Evolutionary conservation across 2,329 filamentous ascomycete species (phyloP).

Genomic region (Stagonosporopsis vannaccii): DNA sequence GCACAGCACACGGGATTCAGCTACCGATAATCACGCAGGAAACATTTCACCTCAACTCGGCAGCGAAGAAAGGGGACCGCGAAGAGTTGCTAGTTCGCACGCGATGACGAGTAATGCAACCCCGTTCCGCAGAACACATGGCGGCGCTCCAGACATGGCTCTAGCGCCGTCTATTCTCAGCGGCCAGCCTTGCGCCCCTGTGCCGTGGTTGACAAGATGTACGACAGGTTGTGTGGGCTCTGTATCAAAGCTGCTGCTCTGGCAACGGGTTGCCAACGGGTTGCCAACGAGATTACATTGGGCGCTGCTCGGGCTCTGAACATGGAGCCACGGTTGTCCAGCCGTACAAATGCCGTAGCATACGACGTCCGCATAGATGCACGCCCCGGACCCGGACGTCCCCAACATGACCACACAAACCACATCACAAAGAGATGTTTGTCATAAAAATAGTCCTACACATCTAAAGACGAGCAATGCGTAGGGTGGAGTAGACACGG

Average conservation of each 20-base stretch:
- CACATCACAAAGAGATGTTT: slow-evolving; percentile 48
- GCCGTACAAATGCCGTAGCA: neutral
- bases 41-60: slow-evolving; percentile 6
- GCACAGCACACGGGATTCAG: slow-evolving; percentile 13
- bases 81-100: slow-evolving; percentile 16
- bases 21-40: slow-evolving; percentile 9
- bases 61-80: slow-evolving; percentile 13
- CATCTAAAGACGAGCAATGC: slow-evolving; percentile 49
- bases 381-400: too few relatives aligned
- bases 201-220: neutral
- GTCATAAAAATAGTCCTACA: slow-evolving; percentile 58
- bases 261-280: neutral
- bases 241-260: neutral
- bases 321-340: too few relatives aligned
- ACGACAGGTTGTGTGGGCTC: neutral
- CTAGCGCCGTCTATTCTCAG: slow-evolving; percentile 13
- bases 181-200: slow-evolving; percentile 9
- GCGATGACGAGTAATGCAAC: slow-evolving; percentile 20
- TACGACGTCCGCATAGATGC: neutral
- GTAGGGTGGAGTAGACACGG: slow-evolving; percentile 63
- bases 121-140: slow-evolving; percentile 20
- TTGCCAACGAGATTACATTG: neutral
- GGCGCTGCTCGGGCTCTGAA: neutral
- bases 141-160: slow-evolving; percentile 17
- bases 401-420: neutral